These are phyloP conservation scores for Physcomitrium patens DNA, from an alignment of 225 moss, liverwort and hornwort species.

Conservation along the genomic window DNA sequence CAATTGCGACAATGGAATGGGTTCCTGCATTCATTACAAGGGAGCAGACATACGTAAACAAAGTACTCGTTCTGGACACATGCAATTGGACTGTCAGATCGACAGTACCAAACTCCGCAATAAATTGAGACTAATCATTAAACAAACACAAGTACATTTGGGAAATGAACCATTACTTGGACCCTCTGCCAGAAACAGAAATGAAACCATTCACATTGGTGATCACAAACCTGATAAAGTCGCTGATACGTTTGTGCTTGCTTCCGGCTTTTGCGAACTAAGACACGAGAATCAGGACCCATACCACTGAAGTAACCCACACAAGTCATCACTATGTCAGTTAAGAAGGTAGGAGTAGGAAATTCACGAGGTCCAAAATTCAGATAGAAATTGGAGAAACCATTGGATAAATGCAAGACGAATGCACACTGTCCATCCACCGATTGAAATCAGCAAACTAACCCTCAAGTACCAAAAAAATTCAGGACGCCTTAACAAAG, in stretches of 20 bases:
- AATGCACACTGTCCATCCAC: not conserved
- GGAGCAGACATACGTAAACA: not conserved
- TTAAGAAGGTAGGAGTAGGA: too few species aligned
- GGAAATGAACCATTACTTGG: not conserved
- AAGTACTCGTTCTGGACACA: not conserved
- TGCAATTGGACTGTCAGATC: not conserved
- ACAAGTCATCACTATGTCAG: not conserved
- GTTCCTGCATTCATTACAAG: conserved; percentile 43
- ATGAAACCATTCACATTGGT: not conserved
- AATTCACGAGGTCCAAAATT: too few species aligned
- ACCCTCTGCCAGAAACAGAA: not conserved
- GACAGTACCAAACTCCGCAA: conserved; percentile 9
- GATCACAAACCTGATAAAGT: conserved; percentile 53
- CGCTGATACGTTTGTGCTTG: conserved; percentile 90
- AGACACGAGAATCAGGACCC: conserved; percentile 98
- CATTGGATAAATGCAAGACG: too few species aligned
- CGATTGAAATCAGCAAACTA: too few species aligned
- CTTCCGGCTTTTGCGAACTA: conserved; percentile 91
- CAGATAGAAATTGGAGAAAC: not conserved
- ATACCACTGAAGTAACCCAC: conserved; percentile 69
- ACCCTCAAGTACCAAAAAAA: not conserved
- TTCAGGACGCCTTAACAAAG: not conserved
- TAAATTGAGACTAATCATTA: not conserved
- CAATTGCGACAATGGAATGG: conserved; percentile 61
- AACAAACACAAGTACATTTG: not conserved